A percentile compares a stretch with the other conserved stretches of the same genome.
Conservation (phyloP, 345 rosid species). For the Lumnitzera littorea region DNA sequence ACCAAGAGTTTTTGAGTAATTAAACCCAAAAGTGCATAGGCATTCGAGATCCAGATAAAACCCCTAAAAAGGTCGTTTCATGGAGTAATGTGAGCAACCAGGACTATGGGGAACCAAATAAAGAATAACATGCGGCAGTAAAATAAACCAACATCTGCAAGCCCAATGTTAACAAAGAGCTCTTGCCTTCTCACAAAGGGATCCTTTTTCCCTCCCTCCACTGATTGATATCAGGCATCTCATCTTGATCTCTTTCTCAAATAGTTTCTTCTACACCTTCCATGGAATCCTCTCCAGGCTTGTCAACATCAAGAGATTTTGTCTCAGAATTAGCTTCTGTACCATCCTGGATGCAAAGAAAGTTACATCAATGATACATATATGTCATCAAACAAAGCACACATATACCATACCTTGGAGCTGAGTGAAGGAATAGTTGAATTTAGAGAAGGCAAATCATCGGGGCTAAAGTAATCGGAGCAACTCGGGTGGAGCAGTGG, state of each 20-base stretch:
- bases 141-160: slow-evolving; percentile 69
- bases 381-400: not conserved
- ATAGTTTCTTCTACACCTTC: slow-evolving; percentile 4
- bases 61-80: too few species aligned
- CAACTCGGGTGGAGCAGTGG: slow-evolving; percentile 80
- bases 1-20: not conserved
- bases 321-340: slow-evolving; percentile 28
- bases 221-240: slow-evolving; percentile 17
- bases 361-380: not conserved
- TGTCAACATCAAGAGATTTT: slow-evolving; percentile 7
- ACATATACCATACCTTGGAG: slow-evolving; percentile 40
- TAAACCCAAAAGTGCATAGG: not conserved
- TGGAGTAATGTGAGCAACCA: not conserved
- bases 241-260: slow-evolving; percentile 8
- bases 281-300: slow-evolving; percentile 12
- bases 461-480: slow-evolving; percentile 65
- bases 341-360: slow-evolving; percentile 31
- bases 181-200: slow-evolving; percentile 72
- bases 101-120: not conserved
- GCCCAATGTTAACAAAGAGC: slow-evolving; percentile 66
- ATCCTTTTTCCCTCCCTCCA: slow-evolving; percentile 70
- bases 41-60: not conserved
- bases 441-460: slow-evolving; percentile 62
- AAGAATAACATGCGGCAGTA: not conserved
- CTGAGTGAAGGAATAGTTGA: slow-evolving; percentile 54